Base-by-base conservation (phyloP, 257 asterid genomes). In the Gardenia jasminoides region DNA sequence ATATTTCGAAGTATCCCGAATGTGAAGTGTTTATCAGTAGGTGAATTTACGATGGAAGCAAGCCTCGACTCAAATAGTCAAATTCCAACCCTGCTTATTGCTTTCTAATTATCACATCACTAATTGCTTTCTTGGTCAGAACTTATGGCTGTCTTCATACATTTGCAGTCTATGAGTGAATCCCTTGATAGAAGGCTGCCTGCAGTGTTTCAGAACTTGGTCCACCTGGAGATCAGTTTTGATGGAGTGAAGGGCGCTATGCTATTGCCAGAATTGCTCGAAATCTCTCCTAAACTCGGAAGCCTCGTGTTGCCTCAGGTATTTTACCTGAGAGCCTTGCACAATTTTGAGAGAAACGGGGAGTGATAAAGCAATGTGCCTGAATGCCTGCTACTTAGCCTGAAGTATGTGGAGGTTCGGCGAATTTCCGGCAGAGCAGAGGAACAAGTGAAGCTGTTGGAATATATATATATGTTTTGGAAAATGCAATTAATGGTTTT, bases 401-500 rank as follows among this genome's bases (percentile, higher is more conserved):
- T 75, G 59, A 75, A 75, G 58, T 31, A 24, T 0, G 78, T 58
- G 19, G 70, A 56, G 39, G 22, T 75, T 58, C 56, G 70, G 8
- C n/a, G 17, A 75, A 52, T 75, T 5, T 11, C 28, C 7, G 69
- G 78, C 10, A 43, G 43, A 69, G 58, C 39, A 44, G 56, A 75
- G 41, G 78, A 64, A 58, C 70, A 75, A 59, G 24, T 75, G 24
- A 44, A 75, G 26, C 41, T 58, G 70, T 9, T 75, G 56, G 58
- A 58, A 75, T 75, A 75, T n/a, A n/a, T n/a, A n/a, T n/a, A n/a
- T n/a, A n/a, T 75, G 11, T 75, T 26, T 69, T 75, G n/a, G 5
- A n/a, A 75, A 58, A 75, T 36, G 78, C 70, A 36, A n/a, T n/a
- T n/a, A n/a, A 36, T 75, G 70, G 78, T 75, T 75, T 58, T 75